These are phyloP conservation scores for Camellia lanceoleosa DNA, from an alignment of 148 eudicot genomes.

Conservation along the genomic window DNA sequence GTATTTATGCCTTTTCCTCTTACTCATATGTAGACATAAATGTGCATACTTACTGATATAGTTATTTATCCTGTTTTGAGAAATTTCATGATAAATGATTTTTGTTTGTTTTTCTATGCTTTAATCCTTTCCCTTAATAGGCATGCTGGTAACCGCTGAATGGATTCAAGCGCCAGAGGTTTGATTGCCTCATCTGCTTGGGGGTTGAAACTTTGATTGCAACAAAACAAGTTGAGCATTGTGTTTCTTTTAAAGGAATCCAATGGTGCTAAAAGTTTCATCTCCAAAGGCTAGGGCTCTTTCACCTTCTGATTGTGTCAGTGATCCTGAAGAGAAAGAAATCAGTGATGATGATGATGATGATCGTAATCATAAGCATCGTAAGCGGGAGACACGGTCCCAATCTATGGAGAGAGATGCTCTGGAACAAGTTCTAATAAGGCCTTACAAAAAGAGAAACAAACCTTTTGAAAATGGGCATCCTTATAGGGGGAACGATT, in stretches of 20 bases:
- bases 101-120: background rate
- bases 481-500: constrained; percentile 38
- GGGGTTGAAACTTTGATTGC: background rate
- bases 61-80: no score
- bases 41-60: no score
- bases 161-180: background rate
- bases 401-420: constrained; percentile 70
- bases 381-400: constrained; percentile 67
- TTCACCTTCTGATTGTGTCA: constrained; percentile 59
- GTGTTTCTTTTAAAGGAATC: background rate
- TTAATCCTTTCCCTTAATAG: background rate
- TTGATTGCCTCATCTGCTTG: background rate
- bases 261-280: constrained; percentile 65
- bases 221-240: background rate
- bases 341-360: constrained; percentile 93
- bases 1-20: background rate
- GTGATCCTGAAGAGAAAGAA: constrained; percentile 90
- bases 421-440: constrained; percentile 48
- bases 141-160: background rate
- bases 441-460: constrained; percentile 70
- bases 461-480: constrained; percentile 77
- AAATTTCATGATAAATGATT: background rate
- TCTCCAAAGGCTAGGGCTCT: constrained; percentile 42
- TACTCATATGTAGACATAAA: no score
- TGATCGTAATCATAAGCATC: constrained; percentile 98